Base-by-base conservation (phyloP, 108 stramenopile species). In the Pseudonitzschia delicatissima region DNA sequence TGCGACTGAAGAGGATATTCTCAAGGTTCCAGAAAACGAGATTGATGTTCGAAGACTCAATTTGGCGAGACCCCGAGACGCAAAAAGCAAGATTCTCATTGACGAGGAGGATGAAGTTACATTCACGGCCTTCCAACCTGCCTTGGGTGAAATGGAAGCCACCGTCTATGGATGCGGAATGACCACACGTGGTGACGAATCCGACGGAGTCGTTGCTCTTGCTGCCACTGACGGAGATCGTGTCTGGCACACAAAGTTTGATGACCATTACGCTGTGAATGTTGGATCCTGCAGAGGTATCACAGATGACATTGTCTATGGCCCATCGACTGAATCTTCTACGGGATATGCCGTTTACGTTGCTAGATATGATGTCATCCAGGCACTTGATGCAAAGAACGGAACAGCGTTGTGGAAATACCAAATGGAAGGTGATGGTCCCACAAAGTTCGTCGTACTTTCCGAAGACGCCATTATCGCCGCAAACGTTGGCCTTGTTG, bases 121-220 rank as follows among this genome's bases (percentile, higher is more conserved):
- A 36, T 37, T 42, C 39, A 61, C 39, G 8, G 60, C 60, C 7
- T 61, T 21, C 39, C 36, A 61, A 40, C 60, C 60, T 11, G 60
- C 60, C 8, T 40, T 61, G 35, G 37, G 26, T 35, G 39, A n/a
- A 23, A 29, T 18, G 55, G 40, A 61, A 13, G n/a, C 28, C 4
- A 61, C 60, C 20, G 39, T 61, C 12, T 61, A 21, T 27, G 20
- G 37, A 40, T 55, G 53, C n/a, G 32, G 29, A 1, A 29, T n/a
- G 5, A 55, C n/a, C 32, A 29, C 53, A n/a, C 31, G 28, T n/a
- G 53, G n/a, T 3, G 27, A 55, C 53, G 53, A 55, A n/a, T 20
- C 15, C 12, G 37, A 61, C 20, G 39, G 60, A 5, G 36, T 61
- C 4, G 13, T 23, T 37, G 60, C 60, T 2, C n/a, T 61, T 18